These are phyloP conservation scores for Actinomortierella wolfii DNA, from an alignment of 371 early-diverging fungal genomes.

Conservation along the genomic window DNA sequence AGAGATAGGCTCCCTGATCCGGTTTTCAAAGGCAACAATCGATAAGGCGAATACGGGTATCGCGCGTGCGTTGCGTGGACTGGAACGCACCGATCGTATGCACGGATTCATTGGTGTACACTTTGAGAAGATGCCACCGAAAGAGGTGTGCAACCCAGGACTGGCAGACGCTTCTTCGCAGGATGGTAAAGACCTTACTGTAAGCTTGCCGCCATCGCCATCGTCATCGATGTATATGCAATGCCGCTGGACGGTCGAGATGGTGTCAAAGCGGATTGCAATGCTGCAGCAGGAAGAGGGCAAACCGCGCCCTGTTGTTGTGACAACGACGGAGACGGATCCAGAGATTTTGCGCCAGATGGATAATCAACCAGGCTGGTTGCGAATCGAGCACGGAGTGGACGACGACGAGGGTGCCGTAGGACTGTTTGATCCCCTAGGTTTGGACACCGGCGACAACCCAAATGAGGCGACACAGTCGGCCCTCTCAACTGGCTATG, in stretches of 20 bases:
- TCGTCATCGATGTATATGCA: constrained; percentile 4
- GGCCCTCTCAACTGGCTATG: constrained; percentile 36
- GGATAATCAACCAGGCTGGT: constrained; percentile 29
- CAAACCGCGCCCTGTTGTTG: constrained; percentile 17
- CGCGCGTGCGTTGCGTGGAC: constrained; percentile 11
- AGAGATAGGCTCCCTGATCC: constrained; percentile 18
- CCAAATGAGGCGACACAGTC: neutral
- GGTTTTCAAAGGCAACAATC: constrained; percentile 8
- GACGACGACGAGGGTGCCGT: constrained; percentile 8
- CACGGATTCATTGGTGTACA: constrained; percentile 37
- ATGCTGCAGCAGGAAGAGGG: constrained; percentile 22
- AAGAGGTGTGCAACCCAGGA: constrained; percentile 11
- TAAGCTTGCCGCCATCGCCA: neutral
- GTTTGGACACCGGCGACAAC: too few species aligned
- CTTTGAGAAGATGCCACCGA: constrained; percentile 33
- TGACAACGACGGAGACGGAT: constrained; percentile 40
- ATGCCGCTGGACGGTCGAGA: constrained; percentile 32
- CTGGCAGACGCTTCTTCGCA: neutral
- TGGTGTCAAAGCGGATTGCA: constrained; percentile 26
- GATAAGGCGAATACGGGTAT: constrained; percentile 7
- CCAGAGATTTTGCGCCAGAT: constrained; percentile 17
- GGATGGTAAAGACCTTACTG: neutral
- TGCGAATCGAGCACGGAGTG: constrained; percentile 5
- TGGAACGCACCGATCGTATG: constrained; percentile 6
- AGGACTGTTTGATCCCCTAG: constrained; percentile 17